Conservation (phyloP, 2,329 filamentous ascomycete genomes). For the Diplocarpon rosae region DNA sequence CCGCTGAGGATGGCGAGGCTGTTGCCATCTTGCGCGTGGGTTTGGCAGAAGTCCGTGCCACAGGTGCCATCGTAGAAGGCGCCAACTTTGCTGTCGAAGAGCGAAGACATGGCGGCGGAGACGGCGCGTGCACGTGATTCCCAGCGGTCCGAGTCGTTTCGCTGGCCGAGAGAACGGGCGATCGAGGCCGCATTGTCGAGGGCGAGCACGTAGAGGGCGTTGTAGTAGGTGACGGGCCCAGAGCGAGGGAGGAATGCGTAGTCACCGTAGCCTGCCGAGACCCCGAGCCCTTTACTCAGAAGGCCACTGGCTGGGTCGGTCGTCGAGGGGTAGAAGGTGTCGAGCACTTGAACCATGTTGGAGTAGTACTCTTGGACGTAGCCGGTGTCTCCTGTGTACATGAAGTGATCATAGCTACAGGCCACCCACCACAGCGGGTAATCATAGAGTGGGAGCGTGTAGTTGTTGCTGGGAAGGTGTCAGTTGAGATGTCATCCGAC, state of each 20-base stretch:
- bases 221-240: slow-evolving; percentile 42
- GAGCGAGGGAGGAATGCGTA: slow-evolving; percentile 39
- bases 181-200: slow-evolving; percentile 34
- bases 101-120: slow-evolving; percentile 28
- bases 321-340: slow-evolving; percentile 35
- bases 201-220: slow-evolving; percentile 38
- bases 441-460: slow-evolving; percentile 38
- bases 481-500: neutral
- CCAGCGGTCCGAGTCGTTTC: slow-evolving; percentile 32
- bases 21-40: slow-evolving; percentile 41
- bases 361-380: slow-evolving; percentile 34
- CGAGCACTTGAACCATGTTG: slow-evolving; percentile 32
- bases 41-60: slow-evolving; percentile 13
- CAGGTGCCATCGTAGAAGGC: slow-evolving; percentile 36
- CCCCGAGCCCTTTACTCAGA: slow-evolving; percentile 31
- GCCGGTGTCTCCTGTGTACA: slow-evolving; percentile 37
- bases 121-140: slow-evolving; percentile 28
- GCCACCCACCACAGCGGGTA: slow-evolving; percentile 44
- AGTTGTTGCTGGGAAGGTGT: slow-evolving; percentile 29
- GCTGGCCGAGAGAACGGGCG: slow-evolving; percentile 27
- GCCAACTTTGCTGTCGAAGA: slow-evolving; percentile 32
- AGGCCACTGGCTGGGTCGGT: slow-evolving; percentile 32
- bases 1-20: slow-evolving; percentile 34
- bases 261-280: slow-evolving; percentile 34
- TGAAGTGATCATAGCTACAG: slow-evolving; percentile 36